Evolutionary conservation across 108 stramenopile species (phyloP).

Genomic region (Cyclotella kingstonii): DNA sequence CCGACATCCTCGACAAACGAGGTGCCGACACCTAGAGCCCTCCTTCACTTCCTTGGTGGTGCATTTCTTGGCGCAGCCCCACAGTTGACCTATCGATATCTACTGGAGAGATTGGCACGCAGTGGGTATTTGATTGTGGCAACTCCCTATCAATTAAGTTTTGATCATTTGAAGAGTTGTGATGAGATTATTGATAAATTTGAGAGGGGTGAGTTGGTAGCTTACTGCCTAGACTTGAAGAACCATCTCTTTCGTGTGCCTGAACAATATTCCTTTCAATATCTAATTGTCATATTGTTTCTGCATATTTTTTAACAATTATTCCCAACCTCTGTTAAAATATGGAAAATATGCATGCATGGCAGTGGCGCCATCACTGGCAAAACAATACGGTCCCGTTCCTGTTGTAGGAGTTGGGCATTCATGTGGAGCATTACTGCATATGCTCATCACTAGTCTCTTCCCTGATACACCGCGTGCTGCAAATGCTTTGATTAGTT

Average conservation of each 20-base stretch:
- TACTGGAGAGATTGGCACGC: conserved; percentile 78
- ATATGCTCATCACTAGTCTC: conserved; percentile 83
- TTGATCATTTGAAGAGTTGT: conserved; percentile 87
- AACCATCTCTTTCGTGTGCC: not conserved
- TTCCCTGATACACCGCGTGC: conserved; percentile 93
- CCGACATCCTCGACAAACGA: not conserved
- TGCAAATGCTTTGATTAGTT: conserved; percentile 86
- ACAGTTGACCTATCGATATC: conserved; percentile 82
- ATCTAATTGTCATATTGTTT: too few species aligned
- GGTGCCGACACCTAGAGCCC: conserved; percentile 25
- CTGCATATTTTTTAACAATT: too few species aligned
- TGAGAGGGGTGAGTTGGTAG: conserved; percentile 49
- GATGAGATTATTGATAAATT: conserved; percentile 82
- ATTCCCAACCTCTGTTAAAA: too few species aligned
- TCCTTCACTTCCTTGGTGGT: conserved; percentile 92
- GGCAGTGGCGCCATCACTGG: conserved; percentile 13
- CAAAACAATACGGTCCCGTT: conserved; percentile 79
- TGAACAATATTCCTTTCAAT: too few species aligned
- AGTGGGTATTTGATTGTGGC: conserved; percentile 89
- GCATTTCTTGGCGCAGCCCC: conserved; percentile 90
- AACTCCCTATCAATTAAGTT: conserved; percentile 89
- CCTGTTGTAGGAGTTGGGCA: conserved; percentile 94
- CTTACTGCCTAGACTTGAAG: not conserved
- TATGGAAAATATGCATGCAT: too few species aligned
- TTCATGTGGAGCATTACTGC: conserved; percentile 86